Evolutionary conservation across 1,284 basidiomycete species (phyloP).

Genomic region (Apiotrichum laibachii): DNA sequence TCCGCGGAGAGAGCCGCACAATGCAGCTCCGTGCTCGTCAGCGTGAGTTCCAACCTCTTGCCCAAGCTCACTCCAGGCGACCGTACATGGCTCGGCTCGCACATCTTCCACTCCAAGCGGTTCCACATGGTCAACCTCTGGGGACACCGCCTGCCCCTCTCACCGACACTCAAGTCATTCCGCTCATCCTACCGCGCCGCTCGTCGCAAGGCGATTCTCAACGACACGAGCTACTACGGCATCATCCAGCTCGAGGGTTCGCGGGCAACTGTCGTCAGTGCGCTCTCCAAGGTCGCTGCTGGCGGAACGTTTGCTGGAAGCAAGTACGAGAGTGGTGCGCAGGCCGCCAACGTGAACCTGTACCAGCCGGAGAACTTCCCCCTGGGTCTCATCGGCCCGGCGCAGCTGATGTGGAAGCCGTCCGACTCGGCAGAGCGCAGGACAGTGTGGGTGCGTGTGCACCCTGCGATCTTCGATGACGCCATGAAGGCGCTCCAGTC

Average conservation of each 20-base stretch:
- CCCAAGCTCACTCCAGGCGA: conserved; percentile 55
- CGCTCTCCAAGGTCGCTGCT: conserved; percentile 53
- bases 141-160: conserved; percentile 80
- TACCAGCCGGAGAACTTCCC: conserved; percentile 59
- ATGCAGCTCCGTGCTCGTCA: conserved; percentile 38
- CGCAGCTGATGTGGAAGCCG: conserved; percentile 69
- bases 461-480: conserved; percentile 67
- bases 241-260: conserved; percentile 70
- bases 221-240: conserved; percentile 80
- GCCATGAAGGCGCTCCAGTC: conserved; percentile 60
- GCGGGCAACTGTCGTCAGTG: conserved; percentile 57
- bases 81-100: conserved; percentile 88
- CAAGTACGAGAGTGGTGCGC: conserved; percentile 57
- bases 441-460: conserved; percentile 68
- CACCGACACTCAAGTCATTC: conserved; percentile 84
- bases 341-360: conserved; percentile 40
- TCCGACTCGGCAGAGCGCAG: conserved; percentile 14
- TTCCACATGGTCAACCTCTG: conserved; percentile 88
- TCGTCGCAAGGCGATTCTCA: conserved; percentile 73
- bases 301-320: conserved; percentile 37
- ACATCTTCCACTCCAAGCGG: conserved; percentile 90
- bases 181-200: conserved; percentile 83
- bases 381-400: conserved; percentile 65
- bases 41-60: conserved; percentile 18
- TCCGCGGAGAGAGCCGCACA: conserved; percentile 34